Evolutionary conservation across 2,329 filamentous ascomycete species (phyloP).

Genomic region (Pestalotiopsis sp.): DNA sequence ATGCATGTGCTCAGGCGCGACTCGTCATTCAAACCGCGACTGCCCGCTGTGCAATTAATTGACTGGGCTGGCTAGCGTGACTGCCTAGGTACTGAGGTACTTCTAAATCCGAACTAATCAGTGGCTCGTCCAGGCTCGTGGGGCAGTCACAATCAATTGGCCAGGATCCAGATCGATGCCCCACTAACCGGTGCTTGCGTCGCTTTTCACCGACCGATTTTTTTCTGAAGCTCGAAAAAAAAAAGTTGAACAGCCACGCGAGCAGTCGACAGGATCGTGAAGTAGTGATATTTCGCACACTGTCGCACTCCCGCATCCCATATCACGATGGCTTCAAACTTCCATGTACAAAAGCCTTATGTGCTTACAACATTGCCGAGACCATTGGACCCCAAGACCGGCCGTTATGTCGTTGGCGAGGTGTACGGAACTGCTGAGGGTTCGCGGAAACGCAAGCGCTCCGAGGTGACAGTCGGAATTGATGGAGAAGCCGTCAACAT

Average conservation of each 20-base stretch:
- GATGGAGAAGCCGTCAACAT: slow-evolving; percentile 69
- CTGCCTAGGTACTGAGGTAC: not conserved
- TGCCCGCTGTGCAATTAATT: slow-evolving; percentile 7
- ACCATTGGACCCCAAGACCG: slow-evolving; percentile 54
- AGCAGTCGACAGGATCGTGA: not conserved
- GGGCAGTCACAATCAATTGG: not conserved
- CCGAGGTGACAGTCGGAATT: slow-evolving; percentile 65
- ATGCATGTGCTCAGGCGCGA: not conserved
- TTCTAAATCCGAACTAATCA: not conserved
- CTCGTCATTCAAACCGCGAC: slow-evolving; percentile 8
- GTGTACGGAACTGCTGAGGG: slow-evolving; percentile 63
- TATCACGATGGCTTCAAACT: slow-evolving; percentile 56
- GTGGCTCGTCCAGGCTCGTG: not conserved
- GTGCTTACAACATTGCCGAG: slow-evolving; percentile 62
- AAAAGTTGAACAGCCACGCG: not conserved
- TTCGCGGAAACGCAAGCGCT: slow-evolving; percentile 63
- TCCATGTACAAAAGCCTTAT: slow-evolving; percentile 67
- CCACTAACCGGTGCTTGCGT: slow-evolving; percentile 12
- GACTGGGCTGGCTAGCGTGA: not conserved
- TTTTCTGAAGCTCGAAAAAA: slow-evolving; percentile 13
- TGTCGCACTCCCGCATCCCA: not conserved
- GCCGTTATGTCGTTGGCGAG: slow-evolving; percentile 60
- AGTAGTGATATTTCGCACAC: not conserved
- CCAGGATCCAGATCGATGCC: not conserved
- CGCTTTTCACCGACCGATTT: slow-evolving; percentile 15